Conservation (phyloP, 2,329 filamentous ascomycete genomes). For the Diaporthe citri region DNA sequence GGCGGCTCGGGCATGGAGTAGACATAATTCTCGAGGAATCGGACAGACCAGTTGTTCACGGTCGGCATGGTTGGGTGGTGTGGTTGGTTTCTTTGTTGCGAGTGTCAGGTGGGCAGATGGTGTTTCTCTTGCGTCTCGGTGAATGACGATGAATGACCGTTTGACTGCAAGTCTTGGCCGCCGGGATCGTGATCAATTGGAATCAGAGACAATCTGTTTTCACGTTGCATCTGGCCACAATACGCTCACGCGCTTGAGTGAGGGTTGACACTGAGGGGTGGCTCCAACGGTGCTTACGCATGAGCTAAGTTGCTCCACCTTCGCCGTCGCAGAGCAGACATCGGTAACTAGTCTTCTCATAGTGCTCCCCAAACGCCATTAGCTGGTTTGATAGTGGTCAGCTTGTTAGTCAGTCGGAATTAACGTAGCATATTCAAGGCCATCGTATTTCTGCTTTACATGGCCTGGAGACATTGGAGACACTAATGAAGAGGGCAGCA, state of each 20-base stretch:
- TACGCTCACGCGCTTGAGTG: neutral
- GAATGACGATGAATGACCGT: fast-evolving
- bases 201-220: neutral
- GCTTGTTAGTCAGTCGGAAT: no score
- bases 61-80: neutral
- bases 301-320: neutral
- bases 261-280: no score
- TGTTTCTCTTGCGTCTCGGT: neutral
- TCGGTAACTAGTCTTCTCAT: neutral
- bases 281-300: neutral
- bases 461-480: neutral
- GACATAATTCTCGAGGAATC: conserved; percentile 42
- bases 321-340: neutral
- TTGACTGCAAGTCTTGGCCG: fast-evolving
- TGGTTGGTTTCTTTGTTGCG: neutral
- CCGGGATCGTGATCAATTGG: neutral
- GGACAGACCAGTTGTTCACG: conserved; percentile 40
- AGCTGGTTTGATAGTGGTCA: neutral
- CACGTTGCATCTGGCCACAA: neutral
- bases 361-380: neutral
- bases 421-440: no score
- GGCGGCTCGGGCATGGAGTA: conserved; percentile 43
- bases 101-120: neutral
- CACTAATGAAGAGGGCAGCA: neutral
- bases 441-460: no score